phyloP scores from a whole-genome alignment of 495 filamentous ascomycete genomes.

The Sporormia fimetaria region DNA sequence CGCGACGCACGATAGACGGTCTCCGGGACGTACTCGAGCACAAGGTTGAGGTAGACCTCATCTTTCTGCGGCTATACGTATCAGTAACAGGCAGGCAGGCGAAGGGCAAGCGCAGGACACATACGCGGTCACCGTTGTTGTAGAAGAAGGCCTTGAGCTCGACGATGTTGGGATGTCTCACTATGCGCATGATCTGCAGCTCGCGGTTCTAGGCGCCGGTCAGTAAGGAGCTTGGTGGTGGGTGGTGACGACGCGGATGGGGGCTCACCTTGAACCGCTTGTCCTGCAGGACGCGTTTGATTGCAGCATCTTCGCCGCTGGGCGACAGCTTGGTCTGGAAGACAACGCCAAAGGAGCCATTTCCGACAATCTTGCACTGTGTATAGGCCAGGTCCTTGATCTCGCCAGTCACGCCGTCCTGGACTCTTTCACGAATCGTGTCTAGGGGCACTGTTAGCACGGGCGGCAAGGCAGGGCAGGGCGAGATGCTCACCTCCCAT shows the following conservation, averaged over 20 bases:
- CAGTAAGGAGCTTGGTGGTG: conserved; percentile 27
- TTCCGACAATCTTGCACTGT: conserved; percentile 99
- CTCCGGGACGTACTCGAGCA: conserved; percentile 96
- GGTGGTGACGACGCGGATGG: conserved; percentile 4
- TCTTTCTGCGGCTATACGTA: conserved; percentile 45
- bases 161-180: conserved; percentile 96
- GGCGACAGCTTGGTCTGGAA: conserved; percentile 98
- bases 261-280: conserved; percentile 88
- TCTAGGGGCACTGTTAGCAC: conserved; percentile 46
- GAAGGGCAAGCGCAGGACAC: conserved; percentile 8
- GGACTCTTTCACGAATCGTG: conserved; percentile 96
- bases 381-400: conserved; percentile 95
- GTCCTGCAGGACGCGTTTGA: conserved; percentile 96
- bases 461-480: not conserved
- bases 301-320: conserved; percentile 92
- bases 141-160: conserved; percentile 99
- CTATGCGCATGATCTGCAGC: conserved; percentile 98
- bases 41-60: conserved; percentile 96
- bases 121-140: conserved; percentile 92
- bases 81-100: conserved; percentile 21
- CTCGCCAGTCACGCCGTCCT: conserved; percentile 94
- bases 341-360: conserved; percentile 96
- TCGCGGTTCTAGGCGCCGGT: conserved; percentile 71
- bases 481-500: conserved; percentile 62
- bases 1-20: conserved; percentile 97